Percentiles rank a stretch among this genome's conserved stretches.
phyloP scores from a whole-genome alignment of 768 basidiomycete genomes.

The Suillus brevipes region DNA sequence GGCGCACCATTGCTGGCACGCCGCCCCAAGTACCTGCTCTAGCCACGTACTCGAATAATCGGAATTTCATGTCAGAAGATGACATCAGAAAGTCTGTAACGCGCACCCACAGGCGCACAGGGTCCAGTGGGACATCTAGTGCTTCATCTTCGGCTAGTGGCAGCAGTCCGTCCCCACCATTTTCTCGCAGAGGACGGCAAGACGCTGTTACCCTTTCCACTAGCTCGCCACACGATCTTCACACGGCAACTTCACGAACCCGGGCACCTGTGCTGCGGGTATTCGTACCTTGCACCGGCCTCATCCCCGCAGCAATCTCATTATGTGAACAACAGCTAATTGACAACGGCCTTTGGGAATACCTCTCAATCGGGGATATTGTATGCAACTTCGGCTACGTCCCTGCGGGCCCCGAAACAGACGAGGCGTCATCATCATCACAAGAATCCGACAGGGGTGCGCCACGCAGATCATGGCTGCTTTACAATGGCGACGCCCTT shows the following conservation, averaged over 20 bases:
- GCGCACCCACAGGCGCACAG: slow-evolving; percentile 41
- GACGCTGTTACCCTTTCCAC: slow-evolving; percentile 16
- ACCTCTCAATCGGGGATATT: slow-evolving; percentile 76
- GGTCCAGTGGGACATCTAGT: slow-evolving; percentile 46
- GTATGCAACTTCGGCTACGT: slow-evolving; percentile 82
- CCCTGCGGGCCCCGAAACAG: slow-evolving; percentile 41
- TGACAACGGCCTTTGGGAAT: slow-evolving; percentile 67
- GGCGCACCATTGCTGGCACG: slow-evolving; percentile 30
- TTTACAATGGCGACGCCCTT: slow-evolving; percentile 68
- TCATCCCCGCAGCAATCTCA: slow-evolving; percentile 46
- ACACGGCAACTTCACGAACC: slow-evolving; percentile 54
- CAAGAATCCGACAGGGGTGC: slow-evolving; percentile 19
- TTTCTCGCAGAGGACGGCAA: slow-evolving; percentile 15
- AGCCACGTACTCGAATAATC: slow-evolving; percentile 27
- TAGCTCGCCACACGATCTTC: slow-evolving; percentile 60
- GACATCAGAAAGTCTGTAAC: slow-evolving; percentile 36
- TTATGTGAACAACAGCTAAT: slow-evolving; percentile 70
- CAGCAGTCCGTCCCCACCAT: slow-evolving; percentile 25
- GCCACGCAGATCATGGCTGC: slow-evolving; percentile 56
- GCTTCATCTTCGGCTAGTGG: slow-evolving; percentile 41
- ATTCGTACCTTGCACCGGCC: slow-evolving; percentile 67
- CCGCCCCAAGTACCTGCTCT: not conserved
- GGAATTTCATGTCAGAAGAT: slow-evolving; percentile 39
- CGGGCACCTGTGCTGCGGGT: slow-evolving; percentile 76
- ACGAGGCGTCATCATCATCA: slow-evolving; percentile 19